Evolutionary conservation across 192 early-diverging fungal genomes (phyloP), one percentile per base, ranked within the genome.

Genomic region (Backusella mclennaniae): DNA sequence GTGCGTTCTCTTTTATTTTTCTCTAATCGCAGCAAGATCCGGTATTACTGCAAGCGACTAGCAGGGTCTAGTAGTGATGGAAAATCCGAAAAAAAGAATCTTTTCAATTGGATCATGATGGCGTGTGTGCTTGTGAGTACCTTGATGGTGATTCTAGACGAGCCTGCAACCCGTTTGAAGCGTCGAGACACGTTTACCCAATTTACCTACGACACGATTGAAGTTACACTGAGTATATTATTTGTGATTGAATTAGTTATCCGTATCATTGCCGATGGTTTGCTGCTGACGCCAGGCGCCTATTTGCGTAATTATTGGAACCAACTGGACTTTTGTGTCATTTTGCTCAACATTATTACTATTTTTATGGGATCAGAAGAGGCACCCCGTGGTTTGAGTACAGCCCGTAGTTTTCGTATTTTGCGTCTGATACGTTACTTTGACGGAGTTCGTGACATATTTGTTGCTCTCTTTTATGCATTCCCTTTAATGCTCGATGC

Each of bases 401-500:
- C 85, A 19, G 80, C 88, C 35, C 85, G 88, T 26, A 82, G 83
- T 35, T 80, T 89, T 23, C 79, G 79, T 80, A 73, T 80, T 17
- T 38, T 80, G n/a, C 74, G 79, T 41, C 35, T 80, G 21, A 76
- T 80, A 11, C 79, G 79, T n/a, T 80, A 80, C 46, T 80, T 80
- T 56, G 42, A 69, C 4, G 66, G 79, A 23, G 75, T 80, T 3
- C 69, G 75, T 6, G 70, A 80, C 38, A 75, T 80, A 6, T 80
- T 80, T 75, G 69, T 76, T 38, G 79, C 76, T 66, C 26, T 80
- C 44, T 44, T 80, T 35, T 75, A 80, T 39, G 86, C 87, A 12
- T 84, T 85, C 29, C 86, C 88, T 5, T 82, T 85, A 53, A 86
- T 89, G 69, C 63, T 89, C n/a, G 84, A 88, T 73, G 88, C 88